Evolutionary conservation across 2,329 filamentous ascomycete species (phyloP), one percentile per base, ranked within the genome.

Genomic region (Knoxdaviesia capensis): DNA sequence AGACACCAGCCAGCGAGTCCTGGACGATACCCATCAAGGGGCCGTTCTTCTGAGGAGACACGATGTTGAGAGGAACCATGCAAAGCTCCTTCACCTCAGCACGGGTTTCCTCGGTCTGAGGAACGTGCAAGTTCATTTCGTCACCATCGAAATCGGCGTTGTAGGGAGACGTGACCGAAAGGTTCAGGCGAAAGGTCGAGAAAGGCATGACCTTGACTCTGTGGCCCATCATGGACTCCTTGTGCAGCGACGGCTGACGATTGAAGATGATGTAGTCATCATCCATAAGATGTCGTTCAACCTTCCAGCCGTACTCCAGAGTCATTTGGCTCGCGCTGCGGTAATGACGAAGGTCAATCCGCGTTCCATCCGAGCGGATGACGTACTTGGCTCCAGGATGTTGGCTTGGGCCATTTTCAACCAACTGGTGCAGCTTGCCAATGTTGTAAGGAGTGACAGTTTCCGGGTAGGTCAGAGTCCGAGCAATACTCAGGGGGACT

Each of bases 201-300:
- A 94, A 98, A 3, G 90, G 90, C 87, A 98, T 96, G 46, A 99
- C 90, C 46, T 80, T 80, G 48, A 98, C 90, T 52, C 85, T 78
- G 62, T 99, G 90, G 60, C 85, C 90, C 92, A 98, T 98, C 90
- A 98, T 99, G 46, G 90, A 98, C 58, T 98, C 90, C 62, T 99
- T 99, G 70, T 99, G 90, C 54, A 99, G 69, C 34, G 90, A 99
- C 1, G 90, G 90, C 57, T 99, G 90, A 69, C 90, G 90, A 60
- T 98, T 99, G 75, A 99, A 99, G 55, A 98, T 87, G 62, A 99
- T 96, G 50, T 85, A 92, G 60, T 99, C 90, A 44, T 88, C 88
- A 53, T 94, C 85, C 53, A 93, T 78, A 48, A 99, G 75, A 61
- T 99, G 90, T 47, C 90, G 80, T 62, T 99, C 90, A 34, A 99